phyloP scores from a whole-genome alignment of 2,329 filamentous ascomycete genomes.

The Rosellinia necatrix region DNA sequence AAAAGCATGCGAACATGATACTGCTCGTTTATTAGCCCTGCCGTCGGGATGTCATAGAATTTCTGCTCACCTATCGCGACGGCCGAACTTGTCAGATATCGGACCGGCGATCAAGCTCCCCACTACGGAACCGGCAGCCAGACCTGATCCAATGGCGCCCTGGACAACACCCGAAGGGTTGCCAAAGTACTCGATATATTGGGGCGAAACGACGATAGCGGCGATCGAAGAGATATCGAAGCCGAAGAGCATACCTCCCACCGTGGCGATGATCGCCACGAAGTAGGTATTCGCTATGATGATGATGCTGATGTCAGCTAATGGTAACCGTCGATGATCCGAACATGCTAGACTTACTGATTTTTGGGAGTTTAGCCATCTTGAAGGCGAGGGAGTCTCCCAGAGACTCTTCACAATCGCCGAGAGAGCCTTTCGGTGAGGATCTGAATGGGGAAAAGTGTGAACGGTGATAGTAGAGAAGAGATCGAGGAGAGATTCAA shows the following conservation, averaged over 20 bases:
- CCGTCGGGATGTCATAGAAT: not conserved
- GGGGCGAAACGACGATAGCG: conserved; percentile 57
- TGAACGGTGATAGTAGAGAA: conserved; percentile 3
- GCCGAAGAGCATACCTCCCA: conserved; percentile 48
- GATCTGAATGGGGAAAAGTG: conserved; percentile 1
- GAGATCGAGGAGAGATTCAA: conserved; percentile 9
- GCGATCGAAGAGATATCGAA: conserved; percentile 65
- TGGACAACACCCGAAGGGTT: conserved; percentile 51
- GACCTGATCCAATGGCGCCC: conserved; percentile 57
- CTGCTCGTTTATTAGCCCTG: conserved; percentile 32
- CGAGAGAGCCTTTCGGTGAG: conserved; percentile 8
- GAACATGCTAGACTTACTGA: conserved; percentile 31
- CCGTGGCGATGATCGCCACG: conserved; percentile 39
- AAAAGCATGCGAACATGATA: conserved; percentile 51
- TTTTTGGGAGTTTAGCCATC: conserved; percentile 38
- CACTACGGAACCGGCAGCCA: conserved; percentile 57
- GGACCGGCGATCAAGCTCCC: conserved; percentile 54
- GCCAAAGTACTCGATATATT: conserved; percentile 59
- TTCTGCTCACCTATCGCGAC: conserved; percentile 43
- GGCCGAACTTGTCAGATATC: conserved; percentile 54
- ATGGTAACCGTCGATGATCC: not conserved
- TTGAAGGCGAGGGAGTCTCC: conserved; percentile 26
- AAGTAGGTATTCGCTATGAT: conserved; percentile 39
- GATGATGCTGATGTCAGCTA: not conserved
- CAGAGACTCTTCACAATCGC: conserved; percentile 18